A percentile compares a stretch with the other conserved stretches of the same genome.
Conservation (phyloP, 768 basidiomycete genomes). For the Chalciporus chontae region DNA sequence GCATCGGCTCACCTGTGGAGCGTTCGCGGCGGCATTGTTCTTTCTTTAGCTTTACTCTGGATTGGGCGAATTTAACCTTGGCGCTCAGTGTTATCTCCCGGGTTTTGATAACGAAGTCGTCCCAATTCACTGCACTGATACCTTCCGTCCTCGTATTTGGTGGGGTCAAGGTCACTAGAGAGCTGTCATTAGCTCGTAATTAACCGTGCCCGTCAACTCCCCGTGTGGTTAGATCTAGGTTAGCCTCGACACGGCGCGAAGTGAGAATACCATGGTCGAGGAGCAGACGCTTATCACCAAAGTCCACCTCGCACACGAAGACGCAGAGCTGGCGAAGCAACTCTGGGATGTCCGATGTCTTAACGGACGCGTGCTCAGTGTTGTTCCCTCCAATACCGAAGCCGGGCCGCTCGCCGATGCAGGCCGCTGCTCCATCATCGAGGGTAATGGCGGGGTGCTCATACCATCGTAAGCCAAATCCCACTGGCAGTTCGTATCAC, state of each 20-base stretch:
- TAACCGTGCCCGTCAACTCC: background rate
- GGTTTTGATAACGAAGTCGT: background rate
- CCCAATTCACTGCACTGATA: background rate
- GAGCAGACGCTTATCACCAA: constrained; percentile 20
- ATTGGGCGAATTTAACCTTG: background rate
- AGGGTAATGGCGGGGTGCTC: constrained; percentile 28
- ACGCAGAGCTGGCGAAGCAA: constrained; percentile 21
- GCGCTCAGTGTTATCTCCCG: background rate
- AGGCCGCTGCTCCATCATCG: constrained; percentile 4
- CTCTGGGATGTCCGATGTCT: constrained; percentile 34
- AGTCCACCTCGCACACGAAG: constrained; percentile 30
- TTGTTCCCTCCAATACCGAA: constrained; percentile 17
- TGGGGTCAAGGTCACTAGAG: too few species aligned
- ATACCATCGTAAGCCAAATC: constrained; percentile 30
- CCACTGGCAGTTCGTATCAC: background rate
- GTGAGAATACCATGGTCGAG: background rate
- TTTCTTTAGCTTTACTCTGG: background rate
- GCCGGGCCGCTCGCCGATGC: background rate
- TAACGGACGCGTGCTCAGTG: constrained; percentile 23
- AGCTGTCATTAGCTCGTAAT: too few species aligned
- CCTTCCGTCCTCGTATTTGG: background rate
- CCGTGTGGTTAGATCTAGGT: background rate
- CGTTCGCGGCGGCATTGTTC: background rate
- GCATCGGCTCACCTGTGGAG: too few species aligned
- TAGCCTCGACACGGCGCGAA: background rate